Base-by-base conservation (phyloP, 2,329 filamentous ascomycete genomes). In the Tolypocladium amazonense region DNA sequence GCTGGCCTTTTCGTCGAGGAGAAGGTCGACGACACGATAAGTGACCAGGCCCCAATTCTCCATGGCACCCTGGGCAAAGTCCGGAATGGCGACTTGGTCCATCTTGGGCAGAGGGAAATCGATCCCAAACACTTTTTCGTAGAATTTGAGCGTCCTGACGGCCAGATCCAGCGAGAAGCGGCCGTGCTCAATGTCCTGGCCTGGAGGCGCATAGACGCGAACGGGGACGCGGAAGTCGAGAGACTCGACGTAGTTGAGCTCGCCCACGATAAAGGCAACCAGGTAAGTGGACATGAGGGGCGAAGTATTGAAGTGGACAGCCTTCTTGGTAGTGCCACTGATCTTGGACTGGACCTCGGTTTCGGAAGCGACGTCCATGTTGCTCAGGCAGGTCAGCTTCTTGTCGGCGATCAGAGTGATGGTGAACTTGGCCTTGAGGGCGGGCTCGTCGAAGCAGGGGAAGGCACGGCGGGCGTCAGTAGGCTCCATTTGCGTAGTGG, bases 41-140 rank as follows among this genome's bases (percentile, higher is more conserved):
- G 93, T 97, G 66, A 97, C 86, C 58, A 97, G 79, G 71, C 93
- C 93, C 93, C 93, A 97, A 74, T 97, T 97, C 81, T 97, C 92
- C 92, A 97, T 97, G 61, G 92, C 93, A 63, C 93, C 93, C 56
- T 92, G 91, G 57, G 91, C 91, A 72, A 97, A 97, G 72, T 97
- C 93, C 20, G 93, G 93, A 70, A 97, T 92, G 53, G 93, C 92
- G 66, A 96, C 87, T 88, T 96, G 94, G 56, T 69, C 67, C 65
- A 69, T 66, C 59, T 69, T 69, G 45, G 65, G 64, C 20, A 69
- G 60, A 14, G 67, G 67, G 72, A 93, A 96, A 30, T 88, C 80
- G 71, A 86, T 92, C 67, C 89, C 89, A 23, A 65, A 65, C 30
- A 64, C 89, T 76, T 96, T 91, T 75, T 97, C 93, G 77, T 97